These are phyloP conservation scores for Extremus antarcticus DNA, from an alignment of 495 filamentous ascomycete genomes.

Conservation along the genomic window DNA sequence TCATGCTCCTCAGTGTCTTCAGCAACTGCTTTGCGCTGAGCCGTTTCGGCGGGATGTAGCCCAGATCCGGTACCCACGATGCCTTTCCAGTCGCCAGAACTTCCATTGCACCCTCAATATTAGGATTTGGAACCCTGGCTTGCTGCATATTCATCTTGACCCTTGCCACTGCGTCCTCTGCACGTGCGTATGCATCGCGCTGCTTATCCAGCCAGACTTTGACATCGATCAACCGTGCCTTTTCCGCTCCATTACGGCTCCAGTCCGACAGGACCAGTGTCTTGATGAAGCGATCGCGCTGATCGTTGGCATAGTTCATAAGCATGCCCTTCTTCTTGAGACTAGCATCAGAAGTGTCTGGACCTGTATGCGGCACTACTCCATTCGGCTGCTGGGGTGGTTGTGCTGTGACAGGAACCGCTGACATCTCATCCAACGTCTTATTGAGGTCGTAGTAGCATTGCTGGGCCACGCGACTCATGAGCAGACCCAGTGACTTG, in stretches of 20 bases:
- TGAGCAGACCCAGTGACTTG: slow-evolving; percentile 33
- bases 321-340: slow-evolving; percentile 67
- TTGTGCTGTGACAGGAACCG: slow-evolving; percentile 20
- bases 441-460: slow-evolving; percentile 66
- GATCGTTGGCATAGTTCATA: slow-evolving; percentile 57
- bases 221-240: slow-evolving; percentile 77
- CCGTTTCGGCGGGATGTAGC: slow-evolving; percentile 65
- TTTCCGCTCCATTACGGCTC: slow-evolving; percentile 64
- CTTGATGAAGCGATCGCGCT: slow-evolving; percentile 73
- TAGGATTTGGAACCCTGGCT: slow-evolving; percentile 69
- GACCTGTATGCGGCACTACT: slow-evolving; percentile 31
- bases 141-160: slow-evolving; percentile 55
- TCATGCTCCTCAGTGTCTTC: slow-evolving; percentile 63
- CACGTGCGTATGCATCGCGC: slow-evolving; percentile 42
- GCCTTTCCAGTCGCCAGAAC: slow-evolving; percentile 66
- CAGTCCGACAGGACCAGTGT: slow-evolving; percentile 77
- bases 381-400: slow-evolving; percentile 36
- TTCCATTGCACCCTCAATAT: slow-evolving; percentile 79
- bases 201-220: slow-evolving; percentile 57
- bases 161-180: slow-evolving; percentile 51
- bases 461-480: slow-evolving; percentile 69
- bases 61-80: slow-evolving; percentile 65
- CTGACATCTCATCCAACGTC: slow-evolving; percentile 56
- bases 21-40: slow-evolving; percentile 55
- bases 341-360: slow-evolving; percentile 50